Evolutionary conservation across 2,329 filamentous ascomycete genomes (phyloP).

Genomic region (Thyridium curvatum): DNA sequence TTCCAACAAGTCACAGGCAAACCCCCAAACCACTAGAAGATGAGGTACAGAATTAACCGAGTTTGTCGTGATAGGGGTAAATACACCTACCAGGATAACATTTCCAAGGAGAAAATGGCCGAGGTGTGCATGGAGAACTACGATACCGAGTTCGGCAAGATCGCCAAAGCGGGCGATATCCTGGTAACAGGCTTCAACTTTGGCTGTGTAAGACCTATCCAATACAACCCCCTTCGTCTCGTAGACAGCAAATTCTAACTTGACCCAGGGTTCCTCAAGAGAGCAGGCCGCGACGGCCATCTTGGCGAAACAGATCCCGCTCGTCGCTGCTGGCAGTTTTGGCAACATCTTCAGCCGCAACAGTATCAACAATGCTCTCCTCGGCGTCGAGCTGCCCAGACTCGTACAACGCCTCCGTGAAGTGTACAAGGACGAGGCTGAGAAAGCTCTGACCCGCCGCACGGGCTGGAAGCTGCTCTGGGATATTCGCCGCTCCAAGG

Average conservation of each 20-base stretch:
- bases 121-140: conserved; percentile 93
- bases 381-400: conserved; percentile 64
- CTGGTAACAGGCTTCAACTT: conserved; percentile 86
- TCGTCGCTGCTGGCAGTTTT: conserved; percentile 77
- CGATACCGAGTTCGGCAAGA: conserved; percentile 60
- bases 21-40: background rate
- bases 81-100: conserved; percentile 85
- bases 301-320: conserved; percentile 70
- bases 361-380: conserved; percentile 72
- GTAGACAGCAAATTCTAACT: background rate
- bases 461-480: conserved; percentile 81
- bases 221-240: no score
- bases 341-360: conserved; percentile 78
- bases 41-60: conserved; percentile 1
- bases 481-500: conserved; percentile 69
- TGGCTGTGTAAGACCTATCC: conserved; percentile 63
- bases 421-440: conserved; percentile 39
- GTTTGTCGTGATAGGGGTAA: conserved; percentile 31
- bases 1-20: conserved; percentile 21
- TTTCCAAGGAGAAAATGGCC: conserved; percentile 74
- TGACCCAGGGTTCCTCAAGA: conserved; percentile 43
- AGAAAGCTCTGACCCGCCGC: conserved; percentile 58
- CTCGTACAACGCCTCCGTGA: conserved; percentile 61
- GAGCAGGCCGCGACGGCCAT: conserved; percentile 89
- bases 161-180: conserved; percentile 67